Conservation (phyloP, 1,139 yeast species). For the Oligophagozyma castellii region DNA sequence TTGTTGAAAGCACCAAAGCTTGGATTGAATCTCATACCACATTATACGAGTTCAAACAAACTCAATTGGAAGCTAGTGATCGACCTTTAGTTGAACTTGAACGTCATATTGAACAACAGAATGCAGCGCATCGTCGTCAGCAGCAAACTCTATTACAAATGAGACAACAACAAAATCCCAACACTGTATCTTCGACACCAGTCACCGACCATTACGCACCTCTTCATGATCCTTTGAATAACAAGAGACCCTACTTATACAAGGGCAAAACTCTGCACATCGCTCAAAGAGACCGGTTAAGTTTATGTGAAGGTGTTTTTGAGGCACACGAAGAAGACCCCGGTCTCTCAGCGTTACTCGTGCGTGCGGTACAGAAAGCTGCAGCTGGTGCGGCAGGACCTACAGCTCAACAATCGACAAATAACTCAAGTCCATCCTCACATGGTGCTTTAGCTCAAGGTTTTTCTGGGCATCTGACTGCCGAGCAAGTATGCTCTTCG, state of each 20-base stretch:
- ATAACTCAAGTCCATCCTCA: conserved; percentile 3
- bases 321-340: conserved; percentile 15
- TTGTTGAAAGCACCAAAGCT: conserved; percentile 6
- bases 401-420: neutral
- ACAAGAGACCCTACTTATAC: conserved; percentile 13
- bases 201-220: neutral
- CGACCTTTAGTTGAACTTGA: conserved; percentile 18
- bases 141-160: conserved; percentile 11
- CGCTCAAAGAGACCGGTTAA: conserved; percentile 15
- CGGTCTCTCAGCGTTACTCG: conserved; percentile 19
- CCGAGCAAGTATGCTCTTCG: conserved; percentile 12
- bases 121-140: conserved; percentile 11
- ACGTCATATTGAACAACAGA: conserved; percentile 15
- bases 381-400: conserved; percentile 12
- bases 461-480: conserved; percentile 2
- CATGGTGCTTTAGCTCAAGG: conserved; percentile 8
- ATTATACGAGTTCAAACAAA: conserved; percentile 20
- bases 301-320: conserved; percentile 18
- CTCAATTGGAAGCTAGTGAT: conserved; percentile 19
- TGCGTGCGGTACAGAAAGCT: conserved; percentile 18
- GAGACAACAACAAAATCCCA: conserved; percentile 6
- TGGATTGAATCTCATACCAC: conserved; percentile 21
- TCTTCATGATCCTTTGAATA: conserved; percentile 13
- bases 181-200: conserved; percentile 1
- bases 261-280: conserved; percentile 11